Conservation (phyloP, 208 protist genomes). For the Leishmania gerbilli region DNA sequence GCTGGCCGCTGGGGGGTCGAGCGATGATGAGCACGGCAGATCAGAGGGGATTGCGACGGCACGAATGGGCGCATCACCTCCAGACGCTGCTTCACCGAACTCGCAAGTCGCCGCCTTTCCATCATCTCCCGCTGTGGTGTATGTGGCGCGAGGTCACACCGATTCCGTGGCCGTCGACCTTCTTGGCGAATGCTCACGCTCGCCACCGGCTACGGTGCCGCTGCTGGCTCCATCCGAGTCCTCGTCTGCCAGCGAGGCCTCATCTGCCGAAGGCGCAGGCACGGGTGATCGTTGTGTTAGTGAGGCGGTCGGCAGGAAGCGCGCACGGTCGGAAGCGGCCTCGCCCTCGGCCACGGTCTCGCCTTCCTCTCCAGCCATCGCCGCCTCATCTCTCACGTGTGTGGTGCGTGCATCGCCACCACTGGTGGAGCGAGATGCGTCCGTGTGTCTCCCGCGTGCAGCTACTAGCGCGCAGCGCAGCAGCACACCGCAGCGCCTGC, state of each 20-base stretch:
- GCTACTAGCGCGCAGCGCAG: background rate
- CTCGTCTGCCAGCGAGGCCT: background rate
- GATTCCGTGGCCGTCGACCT: background rate
- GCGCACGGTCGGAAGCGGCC: background rate
- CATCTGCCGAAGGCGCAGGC: background rate
- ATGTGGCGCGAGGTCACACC: background rate
- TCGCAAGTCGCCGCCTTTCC: background rate
- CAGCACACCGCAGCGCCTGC: constrained; percentile 9
- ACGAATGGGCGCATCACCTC: background rate
- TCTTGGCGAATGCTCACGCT: background rate
- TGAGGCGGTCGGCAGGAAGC: background rate
- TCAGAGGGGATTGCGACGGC: background rate
- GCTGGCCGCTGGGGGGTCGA: background rate
- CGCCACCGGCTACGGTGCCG: background rate
- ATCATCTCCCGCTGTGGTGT: background rate
- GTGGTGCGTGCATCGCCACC: background rate
- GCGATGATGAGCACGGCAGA: background rate
- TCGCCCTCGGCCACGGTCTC: background rate
- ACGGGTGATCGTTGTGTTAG: background rate
- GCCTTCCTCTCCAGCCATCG: too few species aligned
- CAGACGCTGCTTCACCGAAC: background rate
- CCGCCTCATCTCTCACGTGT: background rate
- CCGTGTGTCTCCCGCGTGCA: background rate
- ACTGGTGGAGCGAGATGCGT: background rate
- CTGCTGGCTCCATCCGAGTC: constrained; percentile 1